A percentile compares a stretch with the other conserved stretches of the same genome.
Evolutionary conservation across 2,329 filamentous ascomycete species (phyloP).

Genomic region (Microsporum canis): DNA sequence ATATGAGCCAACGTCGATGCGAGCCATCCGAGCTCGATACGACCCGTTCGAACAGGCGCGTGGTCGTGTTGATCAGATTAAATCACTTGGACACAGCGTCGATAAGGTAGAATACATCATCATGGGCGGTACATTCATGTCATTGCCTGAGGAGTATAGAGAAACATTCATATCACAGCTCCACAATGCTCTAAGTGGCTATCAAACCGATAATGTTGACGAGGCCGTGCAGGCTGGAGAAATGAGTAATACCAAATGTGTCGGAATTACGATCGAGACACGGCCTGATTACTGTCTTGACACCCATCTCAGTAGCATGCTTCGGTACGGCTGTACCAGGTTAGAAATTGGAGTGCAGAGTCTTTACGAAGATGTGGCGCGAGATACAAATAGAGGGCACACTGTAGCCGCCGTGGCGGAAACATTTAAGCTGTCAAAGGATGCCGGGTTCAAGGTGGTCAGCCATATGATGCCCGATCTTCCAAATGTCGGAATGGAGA

Average conservation of each 20-base stretch:
- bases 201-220: constrained; percentile 86
- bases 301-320: constrained; percentile 89
- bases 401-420: constrained; percentile 92
- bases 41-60: constrained; percentile 96
- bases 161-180: constrained; percentile 91
- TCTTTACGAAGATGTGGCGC: constrained; percentile 93
- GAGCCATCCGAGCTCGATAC: constrained; percentile 90
- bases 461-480: constrained; percentile 99
- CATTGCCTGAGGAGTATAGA: constrained; percentile 73
- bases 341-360: constrained; percentile 93
- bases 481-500: constrained; percentile 96
- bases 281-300: constrained; percentile 93
- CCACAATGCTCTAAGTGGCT: constrained; percentile 92
- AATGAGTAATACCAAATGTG: constrained; percentile 95
- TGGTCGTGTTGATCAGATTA: constrained; percentile 92
- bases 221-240: constrained; percentile 89
- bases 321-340: constrained; percentile 93
- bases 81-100: constrained; percentile 87
- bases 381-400: constrained; percentile 93
- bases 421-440: constrained; percentile 94
- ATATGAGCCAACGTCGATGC: constrained; percentile 97
- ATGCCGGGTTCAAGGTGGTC: constrained; percentile 97
- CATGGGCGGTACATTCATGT: constrained; percentile 99
- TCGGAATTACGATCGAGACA: constrained; percentile 97
- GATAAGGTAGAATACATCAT: constrained; percentile 99